These are phyloP conservation scores for Blastobotrys robertii DNA, from an alignment of 805 yeast species.

Conservation along the genomic window DNA sequence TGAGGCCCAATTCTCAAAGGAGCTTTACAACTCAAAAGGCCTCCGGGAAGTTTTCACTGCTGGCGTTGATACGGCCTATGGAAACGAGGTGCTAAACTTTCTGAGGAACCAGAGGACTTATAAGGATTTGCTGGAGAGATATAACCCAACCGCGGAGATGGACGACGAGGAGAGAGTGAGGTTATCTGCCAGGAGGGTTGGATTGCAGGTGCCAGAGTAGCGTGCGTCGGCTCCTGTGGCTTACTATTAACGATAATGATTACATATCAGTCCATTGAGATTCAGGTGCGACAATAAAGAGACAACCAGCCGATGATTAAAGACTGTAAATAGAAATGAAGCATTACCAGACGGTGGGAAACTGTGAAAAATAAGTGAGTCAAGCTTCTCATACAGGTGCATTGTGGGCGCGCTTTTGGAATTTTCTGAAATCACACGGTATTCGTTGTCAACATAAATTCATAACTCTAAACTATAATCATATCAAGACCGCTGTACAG, in stretches of 20 bases:
- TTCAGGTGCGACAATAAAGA: too few relatives aligned
- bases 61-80: constrained; percentile 27
- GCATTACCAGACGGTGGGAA: too few relatives aligned
- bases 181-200: constrained; percentile 82
- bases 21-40: constrained; percentile 11
- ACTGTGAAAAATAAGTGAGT: too few relatives aligned
- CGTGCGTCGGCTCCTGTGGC: too few relatives aligned
- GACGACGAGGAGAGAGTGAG: constrained; percentile 69
- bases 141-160: constrained; percentile 75
- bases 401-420: too few relatives aligned
- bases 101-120: constrained; percentile 67
- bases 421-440: too few relatives aligned
- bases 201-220: constrained; percentile 55
- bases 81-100: constrained; percentile 52
- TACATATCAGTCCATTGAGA: too few relatives aligned
- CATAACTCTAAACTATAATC: neutral
- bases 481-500: too few relatives aligned
- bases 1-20: neutral
- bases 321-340: too few relatives aligned
- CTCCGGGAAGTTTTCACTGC: constrained; percentile 12
- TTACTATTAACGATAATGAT: too few relatives aligned
- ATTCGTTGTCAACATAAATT: constrained; percentile 3
- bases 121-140: constrained; percentile 69
- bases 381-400: too few relatives aligned
- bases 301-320: too few relatives aligned